Evolutionary conservation across 202 grass and related monocot genomes (phyloP).

Genomic region (Setaria italica): DNA sequence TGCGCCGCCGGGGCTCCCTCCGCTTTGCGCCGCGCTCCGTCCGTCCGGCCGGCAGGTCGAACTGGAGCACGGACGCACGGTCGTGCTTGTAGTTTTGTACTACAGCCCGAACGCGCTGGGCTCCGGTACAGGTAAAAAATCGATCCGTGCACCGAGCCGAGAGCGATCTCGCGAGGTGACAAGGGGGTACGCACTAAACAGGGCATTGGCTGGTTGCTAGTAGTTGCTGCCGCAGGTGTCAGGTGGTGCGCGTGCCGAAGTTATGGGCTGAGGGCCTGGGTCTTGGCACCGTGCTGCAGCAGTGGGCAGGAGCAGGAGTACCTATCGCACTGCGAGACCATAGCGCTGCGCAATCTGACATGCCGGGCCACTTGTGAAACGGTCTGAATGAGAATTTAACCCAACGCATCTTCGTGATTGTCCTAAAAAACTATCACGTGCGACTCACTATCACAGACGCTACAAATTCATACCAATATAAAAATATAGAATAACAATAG

Average conservation of each 20-base stretch:
- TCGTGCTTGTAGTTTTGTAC: too few relatives aligned
- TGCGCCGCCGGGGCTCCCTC: background rate
- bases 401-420: too few relatives aligned
- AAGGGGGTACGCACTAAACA: background rate
- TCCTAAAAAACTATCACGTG: too few relatives aligned
- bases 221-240: background rate
- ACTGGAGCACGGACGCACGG: background rate
- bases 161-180: background rate
- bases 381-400: too few relatives aligned
- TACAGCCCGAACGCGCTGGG: background rate
- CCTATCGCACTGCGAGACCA: too few relatives aligned
- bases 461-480: too few relatives aligned
- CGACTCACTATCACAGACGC: too few relatives aligned
- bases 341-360: background rate
- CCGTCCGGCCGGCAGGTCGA: background rate
- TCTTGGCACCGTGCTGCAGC: background rate
- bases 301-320: too few relatives aligned
- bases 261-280: background rate
- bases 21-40: background rate
- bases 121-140: too few relatives aligned
- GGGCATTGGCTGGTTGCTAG: background rate
- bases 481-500: too few relatives aligned
- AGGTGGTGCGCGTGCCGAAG: background rate
- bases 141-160: background rate
- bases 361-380: background rate